Evolutionary conservation across 2,329 filamentous ascomycete genomes (phyloP), one percentile per base, ranked within the genome.

Genomic region (Hypoxylon sp.): DNA sequence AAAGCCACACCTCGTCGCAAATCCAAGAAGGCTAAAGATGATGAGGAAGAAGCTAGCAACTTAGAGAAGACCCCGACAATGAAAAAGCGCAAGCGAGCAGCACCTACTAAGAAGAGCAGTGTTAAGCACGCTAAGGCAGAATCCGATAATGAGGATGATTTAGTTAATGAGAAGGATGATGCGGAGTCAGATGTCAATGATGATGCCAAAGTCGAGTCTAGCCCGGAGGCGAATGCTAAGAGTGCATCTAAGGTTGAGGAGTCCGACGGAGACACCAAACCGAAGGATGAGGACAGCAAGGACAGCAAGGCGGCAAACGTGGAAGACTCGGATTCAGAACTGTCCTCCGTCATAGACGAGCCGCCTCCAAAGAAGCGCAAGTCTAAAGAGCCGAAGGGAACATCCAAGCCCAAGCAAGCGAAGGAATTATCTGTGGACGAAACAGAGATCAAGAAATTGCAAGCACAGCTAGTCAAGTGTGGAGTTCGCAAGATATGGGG

Each of bases 401-500:
- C 79, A 74, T 66, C 78, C 14, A 86, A 85, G 67, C 19, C 80
- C 22, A 79, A 78, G 42, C 74, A 77, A 35, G 47, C 77, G 0
- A 76, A 80, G 31, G 81, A 85, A 37, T 13, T 73, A 13, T 78
- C 90, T 17, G 88, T 91, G 0, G 87, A 94, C 67, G 89, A 93
- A 66, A 90, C 88, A 3, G 92, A 97, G 78, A 92, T 98, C 77
- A 98, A 97, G 80, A 92, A 90, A 53, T 84, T 98, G 3, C 95
- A 98, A 81, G 88, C 90, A 8, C 94, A 95, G 80, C 87, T 99
- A 5, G 82, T 91, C 50, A 97, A 98, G 80, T 99, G 95, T 76
- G 95, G 95, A 31, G 89, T 98, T 61, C 91, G 94, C 59, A 98
- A 98, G 78, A 88, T 98, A 68, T 99, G 96, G 95, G 88, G 87